These are phyloP conservation scores for Diaporthe sp. DNA, from an alignment of 2,329 filamentous ascomycete genomes.

Conservation along the genomic window DNA sequence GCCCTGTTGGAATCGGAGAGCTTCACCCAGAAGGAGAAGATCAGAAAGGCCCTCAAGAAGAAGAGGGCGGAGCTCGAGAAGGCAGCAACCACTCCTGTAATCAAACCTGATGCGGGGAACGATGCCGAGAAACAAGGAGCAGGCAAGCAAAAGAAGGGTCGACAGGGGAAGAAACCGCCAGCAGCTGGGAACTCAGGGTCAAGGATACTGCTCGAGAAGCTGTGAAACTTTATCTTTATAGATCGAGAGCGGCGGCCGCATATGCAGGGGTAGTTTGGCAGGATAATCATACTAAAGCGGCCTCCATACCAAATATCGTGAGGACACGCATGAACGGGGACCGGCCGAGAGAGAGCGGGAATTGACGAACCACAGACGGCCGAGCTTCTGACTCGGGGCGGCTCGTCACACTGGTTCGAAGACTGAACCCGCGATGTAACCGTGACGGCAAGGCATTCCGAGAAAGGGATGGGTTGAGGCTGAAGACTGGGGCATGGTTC, in stretches of 20 bases:
- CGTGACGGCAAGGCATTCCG: slow-evolving; percentile 23
- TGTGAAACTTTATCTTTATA: slow-evolving; percentile 50
- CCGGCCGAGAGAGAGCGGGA: slow-evolving; percentile 14
- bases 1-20: slow-evolving; percentile 81
- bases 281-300: slow-evolving; percentile 25
- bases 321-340: slow-evolving; percentile 8
- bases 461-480: slow-evolving; percentile 27
- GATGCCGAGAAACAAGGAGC: slow-evolving; percentile 60
- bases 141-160: slow-evolving; percentile 59
- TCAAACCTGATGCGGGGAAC: slow-evolving; percentile 55
- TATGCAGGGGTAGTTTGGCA: slow-evolving; percentile 28
- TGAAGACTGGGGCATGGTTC: slow-evolving; percentile 12
- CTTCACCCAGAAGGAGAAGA: slow-evolving; percentile 75
- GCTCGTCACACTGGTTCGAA: slow-evolving; percentile 8
- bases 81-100: slow-evolving; percentile 71
- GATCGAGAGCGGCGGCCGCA: neutral
- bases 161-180: slow-evolving; percentile 53
- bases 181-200: slow-evolving; percentile 72
- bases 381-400: slow-evolving; percentile 17
- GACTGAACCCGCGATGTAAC: slow-evolving; percentile 18
- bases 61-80: slow-evolving; percentile 78
- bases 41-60: slow-evolving; percentile 79
- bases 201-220: slow-evolving; percentile 70
- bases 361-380: slow-evolving; percentile 7
- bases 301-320: neutral